Evolutionary conservation across 768 basidiomycete genomes (phyloP).

Genomic region (Trametes villosa): DNA sequence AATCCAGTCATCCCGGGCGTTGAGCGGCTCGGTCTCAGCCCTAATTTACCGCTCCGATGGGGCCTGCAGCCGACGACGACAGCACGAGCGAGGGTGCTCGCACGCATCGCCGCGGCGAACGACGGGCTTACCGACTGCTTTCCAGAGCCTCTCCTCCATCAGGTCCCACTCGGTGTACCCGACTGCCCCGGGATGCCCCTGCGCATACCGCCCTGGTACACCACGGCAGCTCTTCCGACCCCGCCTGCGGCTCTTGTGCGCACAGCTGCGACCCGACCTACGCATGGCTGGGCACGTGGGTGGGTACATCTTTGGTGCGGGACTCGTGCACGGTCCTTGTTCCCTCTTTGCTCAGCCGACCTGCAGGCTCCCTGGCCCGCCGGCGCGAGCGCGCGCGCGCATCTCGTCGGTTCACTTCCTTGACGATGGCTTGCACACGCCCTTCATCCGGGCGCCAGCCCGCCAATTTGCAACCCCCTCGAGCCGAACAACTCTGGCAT

Average conservation of each 20-base stretch:
- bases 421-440: neutral
- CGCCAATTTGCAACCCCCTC: neutral
- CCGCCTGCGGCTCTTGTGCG: constrained; percentile 10
- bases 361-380: neutral
- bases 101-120: constrained; percentile 18
- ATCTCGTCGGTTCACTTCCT: neutral
- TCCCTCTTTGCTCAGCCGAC: neutral
- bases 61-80: neutral
- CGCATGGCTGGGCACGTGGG: constrained; percentile 18
- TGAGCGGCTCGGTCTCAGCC: constrained; percentile 14
- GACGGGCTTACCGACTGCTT: constrained; percentile 13
- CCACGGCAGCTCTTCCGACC: constrained; percentile 4
- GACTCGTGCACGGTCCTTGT: constrained; percentile 11
- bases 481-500: constrained; percentile 6
- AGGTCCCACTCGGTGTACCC: constrained; percentile 2
- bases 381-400: too few relatives aligned
- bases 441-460: neutral
- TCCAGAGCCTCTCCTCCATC: neutral
- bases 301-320: neutral
- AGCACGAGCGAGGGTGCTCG: constrained; percentile 19
- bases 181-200: neutral
- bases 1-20: constrained; percentile 11
- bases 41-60: constrained; percentile 17
- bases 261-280: constrained; percentile 11
- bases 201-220: neutral